Evolutionary conservation across 192 early-diverging fungal species (phyloP).

Genomic region (Linderina pennispora): DNA sequence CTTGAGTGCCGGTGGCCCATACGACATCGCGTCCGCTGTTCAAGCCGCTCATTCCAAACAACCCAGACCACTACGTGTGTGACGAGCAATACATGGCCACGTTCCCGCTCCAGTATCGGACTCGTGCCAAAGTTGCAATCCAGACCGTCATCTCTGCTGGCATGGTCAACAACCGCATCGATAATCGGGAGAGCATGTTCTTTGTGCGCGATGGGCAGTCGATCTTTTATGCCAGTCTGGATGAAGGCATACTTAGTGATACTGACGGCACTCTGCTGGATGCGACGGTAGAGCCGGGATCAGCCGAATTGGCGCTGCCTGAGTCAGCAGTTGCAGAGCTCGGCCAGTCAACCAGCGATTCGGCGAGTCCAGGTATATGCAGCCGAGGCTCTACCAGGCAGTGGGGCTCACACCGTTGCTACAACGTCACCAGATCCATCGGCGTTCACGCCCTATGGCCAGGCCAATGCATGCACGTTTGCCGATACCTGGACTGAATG

Average conservation of each 20-base stretch:
- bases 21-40: conserved; percentile 36
- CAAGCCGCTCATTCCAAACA: conserved; percentile 25
- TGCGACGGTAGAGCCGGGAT: too few relatives aligned
- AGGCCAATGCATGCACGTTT: not conserved
- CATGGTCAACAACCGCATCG: conserved; percentile 41
- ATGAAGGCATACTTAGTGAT: too few relatives aligned
- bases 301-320: too few relatives aligned
- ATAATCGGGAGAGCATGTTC: conserved; percentile 41
- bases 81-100: conserved; percentile 27
- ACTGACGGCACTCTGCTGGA: too few relatives aligned
- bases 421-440: conserved; percentile 33
- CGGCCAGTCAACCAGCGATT: too few relatives aligned
- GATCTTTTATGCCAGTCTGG: conserved; percentile 41
- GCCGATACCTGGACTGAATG: not conserved
- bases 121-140: conserved; percentile 11
- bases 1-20: too few relatives aligned
- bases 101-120: conserved; percentile 41
- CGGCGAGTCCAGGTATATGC: too few relatives aligned
- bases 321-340: too few relatives aligned
- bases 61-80: conserved; percentile 26
- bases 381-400: too few relatives aligned
- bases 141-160: conserved; percentile 36
- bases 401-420: conserved; percentile 36
- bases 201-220: conserved; percentile 40
- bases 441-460: not conserved